phyloP scores from a whole-genome alignment of 1,139 yeast genomes.

The Protomyces macrosporus region DNA sequence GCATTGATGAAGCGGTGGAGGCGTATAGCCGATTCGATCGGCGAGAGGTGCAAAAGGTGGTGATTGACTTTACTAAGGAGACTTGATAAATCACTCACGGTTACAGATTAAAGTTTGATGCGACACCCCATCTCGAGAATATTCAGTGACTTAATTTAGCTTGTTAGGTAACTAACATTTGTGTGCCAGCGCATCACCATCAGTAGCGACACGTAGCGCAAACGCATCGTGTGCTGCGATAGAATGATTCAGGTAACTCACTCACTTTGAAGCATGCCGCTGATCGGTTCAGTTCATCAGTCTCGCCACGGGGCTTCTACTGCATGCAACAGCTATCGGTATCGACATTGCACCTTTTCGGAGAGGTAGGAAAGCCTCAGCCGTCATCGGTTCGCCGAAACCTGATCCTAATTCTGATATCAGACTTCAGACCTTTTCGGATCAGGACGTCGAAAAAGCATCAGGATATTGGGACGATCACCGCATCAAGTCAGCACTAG shows the following conservation, averaged over 20 bases:
- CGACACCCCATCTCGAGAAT: too few relatives aligned
- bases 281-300: too few relatives aligned
- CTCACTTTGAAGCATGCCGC: neutral
- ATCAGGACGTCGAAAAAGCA: too few relatives aligned
- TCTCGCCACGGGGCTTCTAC: too few relatives aligned
- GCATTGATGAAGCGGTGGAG: conserved; percentile 43
- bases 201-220: neutral
- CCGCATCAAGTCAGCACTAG: too few relatives aligned
- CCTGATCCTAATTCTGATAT: too few relatives aligned
- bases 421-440: too few relatives aligned
- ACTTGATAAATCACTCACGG: neutral
- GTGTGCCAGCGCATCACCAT: neutral
- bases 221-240: neutral
- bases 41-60: conserved; percentile 54
- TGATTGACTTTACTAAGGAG: conserved; percentile 38
- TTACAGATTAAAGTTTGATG: neutral
- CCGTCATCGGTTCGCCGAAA: too few relatives aligned
- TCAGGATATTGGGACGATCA: too few relatives aligned
- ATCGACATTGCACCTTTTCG: too few relatives aligned
- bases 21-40: conserved; percentile 52
- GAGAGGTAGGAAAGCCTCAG: too few relatives aligned
- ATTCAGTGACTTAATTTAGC: neutral
- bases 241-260: conserved; percentile 15
- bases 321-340: too few relatives aligned
- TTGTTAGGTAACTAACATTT: neutral